A percentile compares a stretch with the other conserved stretches of the same genome.
Conservation (phyloP, 106 monocot genomes). For the Vanilla planifolia region DNA sequence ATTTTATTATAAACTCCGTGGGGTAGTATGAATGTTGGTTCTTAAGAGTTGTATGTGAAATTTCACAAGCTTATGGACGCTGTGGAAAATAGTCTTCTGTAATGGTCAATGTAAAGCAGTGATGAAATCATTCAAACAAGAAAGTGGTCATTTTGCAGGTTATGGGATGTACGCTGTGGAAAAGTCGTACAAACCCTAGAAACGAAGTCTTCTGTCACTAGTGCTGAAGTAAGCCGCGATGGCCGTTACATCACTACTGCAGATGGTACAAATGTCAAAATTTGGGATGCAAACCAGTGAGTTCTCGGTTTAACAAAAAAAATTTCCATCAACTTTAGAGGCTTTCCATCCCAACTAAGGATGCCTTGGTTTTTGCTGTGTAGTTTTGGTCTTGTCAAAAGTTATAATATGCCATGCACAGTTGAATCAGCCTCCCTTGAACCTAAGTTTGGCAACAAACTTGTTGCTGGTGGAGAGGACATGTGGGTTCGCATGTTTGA, state of each 20-base stretch:
- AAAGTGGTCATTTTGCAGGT: slow-evolving; percentile 27
- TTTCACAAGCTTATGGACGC: no score
- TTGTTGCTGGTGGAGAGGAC: slow-evolving; percentile 93
- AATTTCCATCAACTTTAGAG: no score
- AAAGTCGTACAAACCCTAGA: slow-evolving; percentile 74
- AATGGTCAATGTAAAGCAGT: no score
- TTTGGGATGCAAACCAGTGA: slow-evolving; percentile 99
- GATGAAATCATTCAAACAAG: no score
- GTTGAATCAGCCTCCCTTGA: slow-evolving; percentile 94
- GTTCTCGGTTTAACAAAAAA: no score
- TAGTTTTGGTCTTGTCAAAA: slow-evolving; percentile 91
- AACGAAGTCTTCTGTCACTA: slow-evolving; percentile 88
- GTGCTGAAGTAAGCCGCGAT: slow-evolving; percentile 94
- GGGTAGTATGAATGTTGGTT: no score
- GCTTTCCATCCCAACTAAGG: neutral
- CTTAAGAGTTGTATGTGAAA: no score
- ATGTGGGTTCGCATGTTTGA: slow-evolving; percentile 98
- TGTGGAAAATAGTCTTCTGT: no score
- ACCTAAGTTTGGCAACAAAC: slow-evolving; percentile 69
- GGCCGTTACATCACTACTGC: slow-evolving; percentile 95
- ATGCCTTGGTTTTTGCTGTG: slow-evolving; percentile 2
- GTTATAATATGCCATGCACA: slow-evolving; percentile 82
- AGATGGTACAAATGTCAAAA: slow-evolving; percentile 93
- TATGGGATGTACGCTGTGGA: slow-evolving; percentile 95
- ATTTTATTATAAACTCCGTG: no score